Evolutionary conservation across 345 rosid genomes (phyloP), one percentile per base, ranked within the genome.

Genomic region (Citropsis articulata): DNA sequence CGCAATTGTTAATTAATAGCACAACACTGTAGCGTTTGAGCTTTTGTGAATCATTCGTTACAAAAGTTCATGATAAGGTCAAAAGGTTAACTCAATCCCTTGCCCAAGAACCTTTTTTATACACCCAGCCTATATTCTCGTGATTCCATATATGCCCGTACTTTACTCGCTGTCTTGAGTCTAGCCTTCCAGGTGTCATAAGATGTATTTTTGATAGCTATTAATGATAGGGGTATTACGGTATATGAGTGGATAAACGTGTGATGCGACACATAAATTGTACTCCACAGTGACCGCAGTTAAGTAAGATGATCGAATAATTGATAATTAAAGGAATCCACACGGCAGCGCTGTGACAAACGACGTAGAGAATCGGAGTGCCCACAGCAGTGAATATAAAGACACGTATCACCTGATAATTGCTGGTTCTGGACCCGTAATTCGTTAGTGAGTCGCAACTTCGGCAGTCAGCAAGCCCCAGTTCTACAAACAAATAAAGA

Each of bases 41-140:
- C 59, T 75, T 42, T 66, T 65, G n/a, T 22, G 76, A 63, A 75
- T 81, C 81, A 62, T 69, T 78, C 82, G 79, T 77, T 75, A 63
- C 65, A 25, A 62, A 19, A 19, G 31, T 13, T 42, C 65, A 5
- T 55, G 85, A 77, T 77, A 60, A 83, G 80, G 79, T 55, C 35
- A 24, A 16, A 30, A 24, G 53, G 86, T 77, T 72, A 84, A 75
- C 56, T 0, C n/a, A 64, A 16, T 3, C 38, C 0, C 18, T 8
- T 14, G 4, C 24, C 71, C 31, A 22, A 25, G 48, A 1, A 63
- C 56, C 69, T 2, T 24, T 82, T 82, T 78, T 87, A 85, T 83
- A 78, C 82, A 76, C 42, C 28, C 60, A 53, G 7, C 3, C 31
- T 5, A 33, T 4, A 35, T n/a, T 2, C 2, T 3, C 14, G 14